Evolutionary conservation across 2,329 filamentous ascomycete species (phyloP).

Genomic region (Sarocladium strictum): DNA sequence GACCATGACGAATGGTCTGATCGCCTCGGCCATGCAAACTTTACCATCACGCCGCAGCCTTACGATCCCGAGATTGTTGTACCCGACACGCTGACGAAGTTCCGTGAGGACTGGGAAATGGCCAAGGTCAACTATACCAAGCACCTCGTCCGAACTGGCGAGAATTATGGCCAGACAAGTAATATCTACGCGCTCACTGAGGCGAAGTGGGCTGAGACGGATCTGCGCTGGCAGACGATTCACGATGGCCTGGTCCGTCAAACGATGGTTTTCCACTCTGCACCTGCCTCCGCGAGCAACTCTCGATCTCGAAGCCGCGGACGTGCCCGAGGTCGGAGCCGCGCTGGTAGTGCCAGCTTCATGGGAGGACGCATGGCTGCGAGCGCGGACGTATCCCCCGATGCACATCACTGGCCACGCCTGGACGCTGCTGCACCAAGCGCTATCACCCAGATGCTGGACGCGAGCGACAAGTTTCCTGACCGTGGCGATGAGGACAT

Average conservation of each 20-base stretch:
- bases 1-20: conserved; percentile 77
- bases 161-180: conserved; percentile 86
- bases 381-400: conserved; percentile 15
- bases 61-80: conserved; percentile 63
- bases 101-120: conserved; percentile 75
- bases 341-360: conserved; percentile 11
- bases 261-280: conserved; percentile 30
- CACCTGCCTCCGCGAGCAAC: conserved; percentile 18
- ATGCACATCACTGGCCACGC: conserved; percentile 35
- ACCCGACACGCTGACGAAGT: conserved; percentile 49
- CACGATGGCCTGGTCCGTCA: conserved; percentile 59
- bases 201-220: conserved; percentile 80
- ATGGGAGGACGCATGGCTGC: not conserved
- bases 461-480: conserved; percentile 79
- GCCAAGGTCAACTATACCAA: conserved; percentile 84
- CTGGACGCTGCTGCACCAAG: conserved; percentile 53
- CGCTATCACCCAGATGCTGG: conserved; percentile 62
- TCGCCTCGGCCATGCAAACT: conserved; percentile 87
- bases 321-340: conserved; percentile 10
- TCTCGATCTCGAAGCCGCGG: conserved; percentile 33
- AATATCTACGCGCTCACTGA: conserved; percentile 83
- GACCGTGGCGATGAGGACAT: conserved; percentile 86
- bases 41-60: conserved; percentile 76
- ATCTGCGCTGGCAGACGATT: conserved; percentile 65
- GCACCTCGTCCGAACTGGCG: conserved; percentile 78